Evolutionary conservation across 306 rosid genomes (phyloP).

Genomic region (Cucurbita moschata): DNA sequence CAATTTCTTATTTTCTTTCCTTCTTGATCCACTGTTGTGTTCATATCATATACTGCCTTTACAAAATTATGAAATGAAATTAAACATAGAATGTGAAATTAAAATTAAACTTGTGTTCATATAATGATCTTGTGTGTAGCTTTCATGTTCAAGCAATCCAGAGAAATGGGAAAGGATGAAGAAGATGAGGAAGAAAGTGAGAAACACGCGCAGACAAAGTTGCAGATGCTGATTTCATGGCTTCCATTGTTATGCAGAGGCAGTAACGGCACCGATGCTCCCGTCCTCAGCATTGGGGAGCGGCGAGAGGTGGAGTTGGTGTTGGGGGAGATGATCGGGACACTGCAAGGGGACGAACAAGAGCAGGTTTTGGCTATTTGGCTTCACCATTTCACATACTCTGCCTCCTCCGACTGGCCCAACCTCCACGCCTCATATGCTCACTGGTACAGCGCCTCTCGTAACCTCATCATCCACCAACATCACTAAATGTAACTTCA

Average conservation of each 20-base stretch:
- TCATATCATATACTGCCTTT: too few species aligned
- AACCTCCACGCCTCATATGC: conserved; percentile 49
- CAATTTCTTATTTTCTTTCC: too few species aligned
- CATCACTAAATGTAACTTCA: not conserved
- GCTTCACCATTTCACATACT: conserved; percentile 66
- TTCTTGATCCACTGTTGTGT: too few species aligned
- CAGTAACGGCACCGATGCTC: conserved; percentile 47
- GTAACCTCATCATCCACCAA: conserved; percentile 31
- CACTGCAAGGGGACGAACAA: conserved; percentile 30
- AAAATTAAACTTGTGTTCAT: too few species aligned
- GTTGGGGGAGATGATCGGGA: conserved; percentile 36
- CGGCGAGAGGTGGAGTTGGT: conserved; percentile 39
- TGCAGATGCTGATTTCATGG: conserved; percentile 57
- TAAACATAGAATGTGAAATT: too few species aligned
- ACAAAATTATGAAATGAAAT: too few species aligned
- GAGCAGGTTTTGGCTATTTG: conserved; percentile 57
- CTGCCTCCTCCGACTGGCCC: conserved; percentile 67
- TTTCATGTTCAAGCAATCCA: conserved; percentile 50
- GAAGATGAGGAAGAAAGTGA: conserved; percentile 19
- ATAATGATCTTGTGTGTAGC: conserved; percentile 18
- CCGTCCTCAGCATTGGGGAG: conserved; percentile 34
- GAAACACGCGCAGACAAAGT: conserved; percentile 19
- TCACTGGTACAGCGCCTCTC: conserved; percentile 52
- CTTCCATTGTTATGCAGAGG: conserved; percentile 63
- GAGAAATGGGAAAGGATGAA: conserved; percentile 22